Evolutionary conservation across 73 alveolate species (phyloP).

Genomic region (Symbiodinium pilosum): DNA sequence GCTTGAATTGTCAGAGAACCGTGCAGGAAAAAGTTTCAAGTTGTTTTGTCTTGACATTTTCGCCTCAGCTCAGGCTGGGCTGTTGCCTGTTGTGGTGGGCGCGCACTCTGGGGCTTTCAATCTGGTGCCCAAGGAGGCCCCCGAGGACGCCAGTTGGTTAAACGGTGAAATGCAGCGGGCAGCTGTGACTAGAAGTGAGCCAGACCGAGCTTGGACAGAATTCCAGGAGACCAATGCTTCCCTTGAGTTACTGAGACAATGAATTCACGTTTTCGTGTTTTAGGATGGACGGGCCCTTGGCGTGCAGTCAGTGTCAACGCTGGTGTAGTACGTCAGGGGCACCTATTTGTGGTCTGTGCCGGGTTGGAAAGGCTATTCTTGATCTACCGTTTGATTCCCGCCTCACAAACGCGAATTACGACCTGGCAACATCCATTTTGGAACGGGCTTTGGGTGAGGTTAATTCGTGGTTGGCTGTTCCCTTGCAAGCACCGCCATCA

Average conservation of each 20-base stretch:
- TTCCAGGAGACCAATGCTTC: too few relatives aligned
- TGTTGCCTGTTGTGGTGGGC: slow-evolving; percentile 71
- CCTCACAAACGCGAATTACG: neutral
- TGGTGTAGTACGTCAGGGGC: neutral
- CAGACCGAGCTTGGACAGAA: neutral
- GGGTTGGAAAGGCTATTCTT: neutral
- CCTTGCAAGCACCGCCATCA: neutral
- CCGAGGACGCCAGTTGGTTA: neutral
- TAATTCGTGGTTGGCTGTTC: neutral
- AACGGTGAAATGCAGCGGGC: neutral
- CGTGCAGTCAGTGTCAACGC: too few relatives aligned
- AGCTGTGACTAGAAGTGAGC: neutral
- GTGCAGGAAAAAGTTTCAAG: neutral
- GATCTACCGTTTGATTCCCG: neutral
- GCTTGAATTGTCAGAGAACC: neutral
- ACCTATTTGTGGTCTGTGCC: neutral
- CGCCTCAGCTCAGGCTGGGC: slow-evolving; percentile 24
- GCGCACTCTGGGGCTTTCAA: slow-evolving; percentile 76
- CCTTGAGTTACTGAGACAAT: too few relatives aligned
- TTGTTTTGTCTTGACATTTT: too few relatives aligned
- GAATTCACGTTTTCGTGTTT: too few relatives aligned
- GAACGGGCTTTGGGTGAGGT: neutral
- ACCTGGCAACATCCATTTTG: neutral
- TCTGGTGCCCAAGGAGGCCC: slow-evolving; percentile 74
- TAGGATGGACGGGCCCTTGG: too few relatives aligned